Evolutionary conservation across 2,329 filamentous ascomycete genomes (phyloP).

Genomic region (Talaromyces sp.): DNA sequence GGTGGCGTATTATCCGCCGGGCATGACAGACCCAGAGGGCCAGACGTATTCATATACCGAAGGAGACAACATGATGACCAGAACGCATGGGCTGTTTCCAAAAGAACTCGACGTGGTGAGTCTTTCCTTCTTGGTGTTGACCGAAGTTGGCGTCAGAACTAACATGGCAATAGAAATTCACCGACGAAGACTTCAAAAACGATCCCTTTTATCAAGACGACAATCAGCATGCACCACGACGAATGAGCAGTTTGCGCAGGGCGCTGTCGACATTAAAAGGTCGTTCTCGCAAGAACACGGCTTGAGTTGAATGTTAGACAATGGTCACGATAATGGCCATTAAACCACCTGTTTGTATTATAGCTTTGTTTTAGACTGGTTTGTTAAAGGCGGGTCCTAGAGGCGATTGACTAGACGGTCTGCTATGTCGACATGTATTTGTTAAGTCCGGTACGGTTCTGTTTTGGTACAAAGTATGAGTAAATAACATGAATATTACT

Average conservation of each 20-base stretch:
- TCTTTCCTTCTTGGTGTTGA: constrained; percentile 14
- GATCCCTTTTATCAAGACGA: constrained; percentile 30
- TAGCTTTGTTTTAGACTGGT: neutral
- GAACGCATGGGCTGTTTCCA: constrained; percentile 61
- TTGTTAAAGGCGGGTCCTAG: neutral
- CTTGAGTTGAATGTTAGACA: neutral
- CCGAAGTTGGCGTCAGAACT: neutral
- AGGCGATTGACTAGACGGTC: neutral
- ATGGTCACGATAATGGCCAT: neutral
- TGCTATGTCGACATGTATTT: neutral
- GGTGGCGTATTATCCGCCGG: constrained; percentile 69
- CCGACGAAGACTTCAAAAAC: constrained; percentile 35
- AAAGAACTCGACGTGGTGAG: constrained; percentile 69
- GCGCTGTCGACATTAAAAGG: constrained; percentile 10
- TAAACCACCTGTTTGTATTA: neutral
- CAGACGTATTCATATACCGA: constrained; percentile 73
- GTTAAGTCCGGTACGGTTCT: neutral
- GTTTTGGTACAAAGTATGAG: neutral
- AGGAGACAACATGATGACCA: constrained; percentile 79
- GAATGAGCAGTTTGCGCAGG: constrained; percentile 11
- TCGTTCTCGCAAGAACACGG: constrained; percentile 7
- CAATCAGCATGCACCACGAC: constrained; percentile 8
- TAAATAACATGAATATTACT: neutral
- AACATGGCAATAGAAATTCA: constrained; percentile 29
- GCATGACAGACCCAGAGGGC: constrained; percentile 62